Percentiles rank a stretch among this genome's conserved stretches.
These are phyloP conservation scores for Fusarium scirpi DNA, from an alignment of 2,329 filamentous ascomycete species.

Conservation along the genomic window DNA sequence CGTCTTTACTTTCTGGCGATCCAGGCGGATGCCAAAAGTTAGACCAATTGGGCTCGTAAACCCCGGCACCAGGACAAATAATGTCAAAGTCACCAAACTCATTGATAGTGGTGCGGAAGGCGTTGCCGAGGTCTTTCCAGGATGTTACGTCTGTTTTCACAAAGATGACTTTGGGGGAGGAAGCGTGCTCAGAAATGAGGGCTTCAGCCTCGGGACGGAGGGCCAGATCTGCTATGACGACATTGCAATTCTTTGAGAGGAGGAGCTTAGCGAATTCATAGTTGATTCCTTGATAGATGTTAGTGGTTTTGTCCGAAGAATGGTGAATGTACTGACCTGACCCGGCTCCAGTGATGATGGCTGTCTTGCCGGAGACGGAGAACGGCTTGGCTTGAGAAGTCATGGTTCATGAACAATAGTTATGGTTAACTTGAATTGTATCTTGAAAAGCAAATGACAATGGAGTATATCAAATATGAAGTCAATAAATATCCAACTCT, in stretches of 20 bases:
- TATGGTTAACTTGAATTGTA: no score
- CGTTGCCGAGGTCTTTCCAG: conserved; percentile 53
- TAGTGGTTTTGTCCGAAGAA: no score
- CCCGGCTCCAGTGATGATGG: conserved; percentile 38
- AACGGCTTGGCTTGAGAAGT: conserved; percentile 18
- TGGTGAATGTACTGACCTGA: conserved; percentile 8
- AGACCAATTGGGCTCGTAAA: conserved; percentile 60
- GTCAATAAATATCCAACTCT: neutral
- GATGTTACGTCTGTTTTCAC: conserved; percentile 59
- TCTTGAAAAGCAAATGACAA: no score
- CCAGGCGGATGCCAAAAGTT: conserved; percentile 59
- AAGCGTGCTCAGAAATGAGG: conserved; percentile 47
- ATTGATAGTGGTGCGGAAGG: conserved; percentile 51
- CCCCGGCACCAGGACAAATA: conserved; percentile 60
- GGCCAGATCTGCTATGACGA: conserved; percentile 58
- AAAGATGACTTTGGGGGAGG: conserved; percentile 54
- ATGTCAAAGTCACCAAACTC: conserved; percentile 57
- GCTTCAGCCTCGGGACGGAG: conserved; percentile 57
- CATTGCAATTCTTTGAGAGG: conserved; percentile 57
- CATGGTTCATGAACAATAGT: no score
- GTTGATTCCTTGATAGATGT: conserved; percentile 34
- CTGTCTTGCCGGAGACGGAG: conserved; percentile 38
- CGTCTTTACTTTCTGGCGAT: conserved; percentile 50
- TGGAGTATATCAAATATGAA: neutral
- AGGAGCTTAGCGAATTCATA: conserved; percentile 58